Conservation (phyloP, 2,329 filamentous ascomycete genomes). For the Blastomyces emzantsi region DNA sequence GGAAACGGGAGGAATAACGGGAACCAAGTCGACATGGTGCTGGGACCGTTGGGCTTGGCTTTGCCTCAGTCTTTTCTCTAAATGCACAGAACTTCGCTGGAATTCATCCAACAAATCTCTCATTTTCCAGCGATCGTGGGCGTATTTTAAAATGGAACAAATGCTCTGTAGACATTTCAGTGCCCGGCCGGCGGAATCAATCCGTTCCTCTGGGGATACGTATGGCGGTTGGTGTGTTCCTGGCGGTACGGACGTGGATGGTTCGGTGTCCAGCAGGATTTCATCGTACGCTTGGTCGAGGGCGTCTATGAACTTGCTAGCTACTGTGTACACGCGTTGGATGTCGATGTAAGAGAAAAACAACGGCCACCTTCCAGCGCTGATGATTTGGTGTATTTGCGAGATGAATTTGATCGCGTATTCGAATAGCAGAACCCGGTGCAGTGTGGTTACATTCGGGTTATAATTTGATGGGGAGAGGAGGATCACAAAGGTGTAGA, state of each 20-base stretch:
- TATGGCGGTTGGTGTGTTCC: slow-evolving; percentile 28
- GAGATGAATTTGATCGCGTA: slow-evolving; percentile 75
- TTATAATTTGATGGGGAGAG: slow-evolving; percentile 70
- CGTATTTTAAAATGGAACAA: slow-evolving; percentile 27
- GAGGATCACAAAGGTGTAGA: slow-evolving; percentile 87
- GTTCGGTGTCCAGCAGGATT: slow-evolving; percentile 26
- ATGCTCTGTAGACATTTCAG: slow-evolving; percentile 27
- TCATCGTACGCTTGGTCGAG: slow-evolving; percentile 46
- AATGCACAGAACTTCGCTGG: slow-evolving; percentile 22
- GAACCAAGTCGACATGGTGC: background rate
- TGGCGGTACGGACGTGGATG: slow-evolving; percentile 22
- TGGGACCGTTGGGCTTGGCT: slow-evolving; percentile 1
- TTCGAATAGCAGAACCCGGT: slow-evolving; percentile 74
- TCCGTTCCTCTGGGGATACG: slow-evolving; percentile 25
- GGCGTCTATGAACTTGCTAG: slow-evolving; percentile 48
- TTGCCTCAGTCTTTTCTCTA: slow-evolving; percentile 23
- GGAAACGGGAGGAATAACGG: background rate
- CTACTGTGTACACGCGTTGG: slow-evolving; percentile 67
- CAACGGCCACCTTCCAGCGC: slow-evolving; percentile 49
- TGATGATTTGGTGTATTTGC: slow-evolving; percentile 59
- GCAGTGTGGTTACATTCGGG: slow-evolving; percentile 62
- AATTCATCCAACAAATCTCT: slow-evolving; percentile 26
- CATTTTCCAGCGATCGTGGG: slow-evolving; percentile 29
- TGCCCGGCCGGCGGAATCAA: slow-evolving; percentile 28
- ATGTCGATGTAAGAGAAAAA: slow-evolving; percentile 85